Conservation (phyloP, 768 basidiomycete genomes). For the Boletus reticuloceps region DNA sequence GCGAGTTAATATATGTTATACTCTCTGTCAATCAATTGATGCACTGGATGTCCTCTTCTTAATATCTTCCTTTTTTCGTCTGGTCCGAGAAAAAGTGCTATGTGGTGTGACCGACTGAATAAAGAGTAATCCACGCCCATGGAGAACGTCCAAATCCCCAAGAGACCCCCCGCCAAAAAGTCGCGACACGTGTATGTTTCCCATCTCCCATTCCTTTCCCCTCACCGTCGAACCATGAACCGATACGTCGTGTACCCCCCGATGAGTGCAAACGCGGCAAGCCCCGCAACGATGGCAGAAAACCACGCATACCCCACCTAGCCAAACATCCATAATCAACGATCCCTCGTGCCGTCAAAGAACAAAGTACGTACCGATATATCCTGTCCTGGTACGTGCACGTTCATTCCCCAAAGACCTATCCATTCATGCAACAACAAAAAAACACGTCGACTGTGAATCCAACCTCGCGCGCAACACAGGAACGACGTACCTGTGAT, state of each 20-base stretch:
- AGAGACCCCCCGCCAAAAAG: no score
- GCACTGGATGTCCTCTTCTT: background rate
- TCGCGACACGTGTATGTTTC: no score
- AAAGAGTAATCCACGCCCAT: no score
- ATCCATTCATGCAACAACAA: no score
- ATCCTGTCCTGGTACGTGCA: slow-evolving; percentile 89
- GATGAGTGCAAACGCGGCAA: slow-evolving; percentile 78
- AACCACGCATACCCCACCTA: slow-evolving; percentile 75
- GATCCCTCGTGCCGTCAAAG: background rate
- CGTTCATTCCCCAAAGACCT: slow-evolving; percentile 98
- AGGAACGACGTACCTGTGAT: slow-evolving; percentile 65
- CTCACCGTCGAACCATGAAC: slow-evolving; percentile 58
- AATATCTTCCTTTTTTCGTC: no score
- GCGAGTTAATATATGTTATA: background rate
- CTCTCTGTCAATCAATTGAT: background rate
- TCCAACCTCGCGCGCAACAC: no score
- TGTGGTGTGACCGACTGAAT: no score
- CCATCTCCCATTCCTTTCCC: background rate
- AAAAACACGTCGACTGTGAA: no score
- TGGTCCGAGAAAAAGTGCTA: no score
- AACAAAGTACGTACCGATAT: slow-evolving; percentile 33
- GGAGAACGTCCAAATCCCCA: no score
- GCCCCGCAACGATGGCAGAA: slow-evolving; percentile 73
- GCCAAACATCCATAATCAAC: background rate
- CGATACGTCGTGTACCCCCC: slow-evolving; percentile 80